A percentile compares a stretch with the other conserved stretches of the same genome.
phyloP scores from a whole-genome alignment of 352 stramenopile species.

The Phytophthora cryptogea region DNA sequence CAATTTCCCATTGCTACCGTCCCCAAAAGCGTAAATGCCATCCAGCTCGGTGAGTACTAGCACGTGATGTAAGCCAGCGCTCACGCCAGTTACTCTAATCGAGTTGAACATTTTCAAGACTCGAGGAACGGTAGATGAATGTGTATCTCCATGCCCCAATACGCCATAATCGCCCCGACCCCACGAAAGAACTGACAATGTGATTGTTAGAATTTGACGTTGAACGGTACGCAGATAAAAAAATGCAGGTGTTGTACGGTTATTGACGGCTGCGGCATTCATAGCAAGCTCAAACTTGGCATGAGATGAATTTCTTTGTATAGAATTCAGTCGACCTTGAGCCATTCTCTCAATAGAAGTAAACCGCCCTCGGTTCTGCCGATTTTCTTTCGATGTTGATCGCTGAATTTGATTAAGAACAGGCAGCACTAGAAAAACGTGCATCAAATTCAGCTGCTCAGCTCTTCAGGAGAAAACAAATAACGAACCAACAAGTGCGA shows the following conservation, averaged over 20 bases:
- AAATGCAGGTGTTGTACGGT: conserved; percentile 25
- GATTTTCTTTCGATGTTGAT: conserved; percentile 22
- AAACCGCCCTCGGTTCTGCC: conserved; percentile 14
- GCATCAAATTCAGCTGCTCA: not conserved
- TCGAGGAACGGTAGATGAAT: conserved; percentile 43
- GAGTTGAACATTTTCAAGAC: conserved; percentile 63
- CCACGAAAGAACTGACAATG: conserved; percentile 68
- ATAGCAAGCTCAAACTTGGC: conserved; percentile 27
- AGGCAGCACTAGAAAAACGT: conserved; percentile 14
- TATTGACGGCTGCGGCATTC: conserved; percentile 33
- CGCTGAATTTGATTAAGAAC: conserved; percentile 17
- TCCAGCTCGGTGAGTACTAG: conserved; percentile 72
- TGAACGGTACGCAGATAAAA: not conserved
- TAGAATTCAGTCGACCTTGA: conserved; percentile 19
- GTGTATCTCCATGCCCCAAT: conserved; percentile 56
- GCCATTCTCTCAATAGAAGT: conserved; percentile 34
- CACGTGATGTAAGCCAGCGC: conserved; percentile 62
- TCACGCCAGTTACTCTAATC: conserved; percentile 55
- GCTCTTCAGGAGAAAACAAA: not conserved
- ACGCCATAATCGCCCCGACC: conserved; percentile 63
- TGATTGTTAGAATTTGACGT: not conserved
- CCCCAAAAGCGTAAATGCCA: conserved; percentile 73
- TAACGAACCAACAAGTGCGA: conserved; percentile 62
- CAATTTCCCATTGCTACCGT: conserved; percentile 64
- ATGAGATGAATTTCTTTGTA: conserved; percentile 14